phyloP scores from a whole-genome alignment of 768 basidiomycete species.

The Lactifluus subvellereus region DNA sequence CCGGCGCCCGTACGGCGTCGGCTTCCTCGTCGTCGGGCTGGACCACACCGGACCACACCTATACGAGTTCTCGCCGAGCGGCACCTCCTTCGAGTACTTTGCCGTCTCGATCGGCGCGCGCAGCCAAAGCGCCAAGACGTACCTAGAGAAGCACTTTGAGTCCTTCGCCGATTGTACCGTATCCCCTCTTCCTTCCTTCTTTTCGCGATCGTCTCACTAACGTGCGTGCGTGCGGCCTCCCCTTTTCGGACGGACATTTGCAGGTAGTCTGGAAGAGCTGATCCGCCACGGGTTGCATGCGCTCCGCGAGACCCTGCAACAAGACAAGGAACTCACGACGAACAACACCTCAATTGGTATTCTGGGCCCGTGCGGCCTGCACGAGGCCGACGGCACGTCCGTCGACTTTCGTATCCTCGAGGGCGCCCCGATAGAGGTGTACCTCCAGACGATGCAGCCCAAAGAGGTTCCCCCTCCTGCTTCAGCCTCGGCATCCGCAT shows the following conservation, averaged over 20 bases:
- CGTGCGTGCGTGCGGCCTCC: background rate
- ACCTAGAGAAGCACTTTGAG: slow-evolving; percentile 91
- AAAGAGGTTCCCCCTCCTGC: slow-evolving; percentile 45
- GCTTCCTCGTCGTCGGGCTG: slow-evolving; percentile 94
- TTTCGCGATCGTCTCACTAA: background rate
- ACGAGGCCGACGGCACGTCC: slow-evolving; percentile 45
- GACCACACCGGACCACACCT: slow-evolving; percentile 97
- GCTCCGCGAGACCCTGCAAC: slow-evolving; percentile 93
- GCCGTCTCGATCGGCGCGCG: slow-evolving; percentile 98
- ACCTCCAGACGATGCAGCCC: slow-evolving; percentile 71
- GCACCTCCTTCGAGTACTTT: slow-evolving; percentile 95
- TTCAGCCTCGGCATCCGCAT: slow-evolving; percentile 34
- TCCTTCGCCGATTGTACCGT: slow-evolving; percentile 71
- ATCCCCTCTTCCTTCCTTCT: background rate
- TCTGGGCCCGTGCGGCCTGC: slow-evolving; percentile 62
- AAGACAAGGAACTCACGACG: slow-evolving; percentile 92
- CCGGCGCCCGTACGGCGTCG: slow-evolving; percentile 94
- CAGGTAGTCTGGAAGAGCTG: slow-evolving; percentile 81
- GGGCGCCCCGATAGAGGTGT: slow-evolving; percentile 66
- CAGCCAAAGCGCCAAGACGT: slow-evolving; percentile 97
- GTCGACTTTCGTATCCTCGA: slow-evolving; percentile 82
- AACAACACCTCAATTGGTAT: slow-evolving; percentile 96
- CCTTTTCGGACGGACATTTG: background rate
- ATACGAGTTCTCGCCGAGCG: slow-evolving; percentile 97
- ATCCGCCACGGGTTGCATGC: slow-evolving; percentile 93